Base-by-base conservation (phyloP, 257 asterid species). In the Solanum medicagineum region DNA sequence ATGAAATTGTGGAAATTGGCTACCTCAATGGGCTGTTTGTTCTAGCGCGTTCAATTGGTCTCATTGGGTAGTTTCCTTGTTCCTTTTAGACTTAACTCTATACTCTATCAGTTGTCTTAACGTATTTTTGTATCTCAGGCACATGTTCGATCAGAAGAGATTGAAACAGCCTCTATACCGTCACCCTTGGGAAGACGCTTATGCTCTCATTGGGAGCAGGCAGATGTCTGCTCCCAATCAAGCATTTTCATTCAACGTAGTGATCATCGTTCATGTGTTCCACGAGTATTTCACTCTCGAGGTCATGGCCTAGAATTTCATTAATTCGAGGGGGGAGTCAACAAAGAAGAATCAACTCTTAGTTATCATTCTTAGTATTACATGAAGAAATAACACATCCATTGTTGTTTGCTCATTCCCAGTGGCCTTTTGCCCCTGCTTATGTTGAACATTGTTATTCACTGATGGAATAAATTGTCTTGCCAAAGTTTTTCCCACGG, bases 141-240 rank as follows among this genome's bases (percentile, higher is more conserved):
- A 96, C 84, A 96, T 98, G 1, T 93, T 95, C 80, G 98, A 96
- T 90, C 97, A 96, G 87, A 96, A 96, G 95, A 94, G 99, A 86
- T 85, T 96, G 93, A 96, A 96, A 87, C 98, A 95, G 88, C 97
- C 99, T 29, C 95, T 95, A 15, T 96, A 95, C 90, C 97, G 98
- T 89, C 99, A 96, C 90, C 98, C 99, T 1, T 96, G 99, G 98
- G 98, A 96, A 92, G 98, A 95, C 83, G 99, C 95, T 79, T 95
- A 75, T 59, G 53, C 56, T 85, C 60, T 63, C 7, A 79, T 24
- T 20, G 49, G 47, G 57, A 80, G 57, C 66, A 54, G 75, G 42
- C 81, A n/a, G 36, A 24, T 29, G 36, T 32, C 4, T 32, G 36
- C 36, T 29, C 65, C 82, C 17, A 36, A 9, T 42, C 22, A 7